Conservation (phyloP, 495 filamentous ascomycete genomes). For the Hypoxylon rickii region DNA sequence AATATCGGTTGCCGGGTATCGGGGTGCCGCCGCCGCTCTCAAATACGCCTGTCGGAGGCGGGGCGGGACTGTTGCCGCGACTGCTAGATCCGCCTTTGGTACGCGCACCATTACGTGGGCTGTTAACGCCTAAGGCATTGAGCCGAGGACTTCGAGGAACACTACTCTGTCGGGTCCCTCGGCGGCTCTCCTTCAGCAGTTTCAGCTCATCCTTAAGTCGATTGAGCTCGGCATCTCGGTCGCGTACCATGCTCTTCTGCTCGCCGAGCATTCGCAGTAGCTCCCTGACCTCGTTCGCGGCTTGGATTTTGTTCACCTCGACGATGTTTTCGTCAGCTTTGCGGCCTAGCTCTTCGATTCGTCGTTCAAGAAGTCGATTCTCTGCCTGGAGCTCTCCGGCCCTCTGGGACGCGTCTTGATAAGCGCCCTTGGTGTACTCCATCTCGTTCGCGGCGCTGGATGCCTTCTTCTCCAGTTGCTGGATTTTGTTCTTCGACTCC, state of each 20-base stretch:
- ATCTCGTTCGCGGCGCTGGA: conserved; percentile 44
- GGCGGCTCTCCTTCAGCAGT: conserved; percentile 53
- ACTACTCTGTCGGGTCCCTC: conserved; percentile 53
- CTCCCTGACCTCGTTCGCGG: conserved; percentile 40
- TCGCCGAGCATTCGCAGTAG: conserved; percentile 49
- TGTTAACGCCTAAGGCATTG: conserved; percentile 42
- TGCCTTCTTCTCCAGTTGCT: conserved; percentile 55
- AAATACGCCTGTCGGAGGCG: conserved; percentile 30
- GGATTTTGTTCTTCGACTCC: conserved; percentile 34
- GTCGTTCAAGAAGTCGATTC: conserved; percentile 51
- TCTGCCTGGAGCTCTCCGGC: conserved; percentile 57
- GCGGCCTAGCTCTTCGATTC: conserved; percentile 53
- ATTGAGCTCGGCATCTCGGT: conserved; percentile 64
- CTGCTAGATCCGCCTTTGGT: conserved; percentile 43
- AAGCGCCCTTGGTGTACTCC: conserved; percentile 65
- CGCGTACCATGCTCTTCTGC: conserved; percentile 57
- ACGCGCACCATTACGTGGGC: conserved; percentile 42
- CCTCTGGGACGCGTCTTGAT: conserved; percentile 64
- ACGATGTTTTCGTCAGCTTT: conserved; percentile 57
- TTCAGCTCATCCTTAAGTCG: conserved; percentile 42
- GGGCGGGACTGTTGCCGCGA: conserved; percentile 51
- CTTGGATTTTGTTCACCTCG: conserved; percentile 57
- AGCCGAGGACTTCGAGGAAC: conserved; percentile 54
- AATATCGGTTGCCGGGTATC: conserved; percentile 33
- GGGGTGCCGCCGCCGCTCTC: conserved; percentile 22